These are phyloP conservation scores for Amanita thiersii DNA, from an alignment of 768 basidiomycete genomes.

Conservation along the genomic window DNA sequence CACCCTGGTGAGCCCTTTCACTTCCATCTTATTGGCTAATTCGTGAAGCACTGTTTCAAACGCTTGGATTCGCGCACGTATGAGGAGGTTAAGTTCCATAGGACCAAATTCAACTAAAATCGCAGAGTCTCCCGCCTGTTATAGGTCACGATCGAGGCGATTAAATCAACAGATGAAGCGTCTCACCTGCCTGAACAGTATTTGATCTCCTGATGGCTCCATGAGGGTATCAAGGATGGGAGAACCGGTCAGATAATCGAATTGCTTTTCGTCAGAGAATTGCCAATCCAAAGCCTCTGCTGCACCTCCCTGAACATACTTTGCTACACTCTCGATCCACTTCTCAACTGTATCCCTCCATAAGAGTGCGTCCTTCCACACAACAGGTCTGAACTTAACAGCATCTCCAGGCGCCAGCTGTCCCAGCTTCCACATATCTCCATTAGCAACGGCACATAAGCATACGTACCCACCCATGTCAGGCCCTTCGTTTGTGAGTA, in stretches of 20 bases:
- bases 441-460: conserved; percentile 41
- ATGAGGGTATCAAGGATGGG: too few relatives aligned
- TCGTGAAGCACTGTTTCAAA: conserved; percentile 33
- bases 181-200: too few relatives aligned
- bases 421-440: conserved; percentile 57
- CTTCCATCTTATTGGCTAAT: conserved; percentile 18
- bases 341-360: conserved; percentile 13
- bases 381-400: conserved; percentile 43
- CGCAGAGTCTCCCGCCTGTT: conserved; percentile 53
- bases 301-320: neutral
- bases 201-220: too few relatives aligned
- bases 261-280: too few relatives aligned
- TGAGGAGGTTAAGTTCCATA: conserved; percentile 41
- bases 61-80: conserved; percentile 52
- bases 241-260: too few relatives aligned
- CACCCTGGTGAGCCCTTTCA: conserved; percentile 31
- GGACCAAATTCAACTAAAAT: conserved; percentile 58
- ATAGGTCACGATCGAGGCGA: neutral
- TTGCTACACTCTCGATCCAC: conserved; percentile 23
- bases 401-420: conserved; percentile 52
- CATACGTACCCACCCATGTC: conserved; percentile 61
- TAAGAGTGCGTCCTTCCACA: conserved; percentile 34
- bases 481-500: conserved; percentile 53
- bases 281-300: too few relatives aligned
- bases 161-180: neutral